Percentiles rank a stretch among this genome's conserved stretches.
phyloP scores from a whole-genome alignment of 78 protist genomes.

The Polysphondylium violaceum region DNA sequence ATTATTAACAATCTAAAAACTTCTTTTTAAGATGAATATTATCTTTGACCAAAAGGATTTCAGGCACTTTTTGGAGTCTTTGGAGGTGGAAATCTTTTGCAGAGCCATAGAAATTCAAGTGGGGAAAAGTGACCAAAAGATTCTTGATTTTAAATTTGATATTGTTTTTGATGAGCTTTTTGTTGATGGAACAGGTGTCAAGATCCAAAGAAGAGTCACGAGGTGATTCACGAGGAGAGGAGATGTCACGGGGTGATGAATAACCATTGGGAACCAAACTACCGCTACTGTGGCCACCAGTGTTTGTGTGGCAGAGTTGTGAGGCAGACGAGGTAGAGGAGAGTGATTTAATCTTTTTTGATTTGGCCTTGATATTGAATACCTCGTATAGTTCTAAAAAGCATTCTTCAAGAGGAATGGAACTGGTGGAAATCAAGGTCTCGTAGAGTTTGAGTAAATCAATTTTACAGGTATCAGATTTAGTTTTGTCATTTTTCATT shows the following conservation, averaged over 20 bases:
- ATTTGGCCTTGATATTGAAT: slow-evolving; percentile 48
- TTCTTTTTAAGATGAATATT: slow-evolving; percentile 19
- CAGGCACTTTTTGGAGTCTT: slow-evolving; percentile 50
- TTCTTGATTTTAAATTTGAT: slow-evolving; percentile 63
- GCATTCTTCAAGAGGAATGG: slow-evolving; percentile 23
- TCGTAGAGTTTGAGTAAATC: slow-evolving; percentile 8
- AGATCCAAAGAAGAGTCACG: not conserved
- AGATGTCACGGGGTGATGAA: not conserved
- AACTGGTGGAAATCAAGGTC: not conserved
- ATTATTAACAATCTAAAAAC: slow-evolving; percentile 5
- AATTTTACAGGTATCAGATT: slow-evolving; percentile 35
- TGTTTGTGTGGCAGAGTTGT: too few relatives aligned
- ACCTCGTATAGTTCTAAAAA: slow-evolving; percentile 24
- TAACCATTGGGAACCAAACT: not conserved
- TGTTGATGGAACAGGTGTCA: too few relatives aligned
- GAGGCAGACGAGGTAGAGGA: not conserved
- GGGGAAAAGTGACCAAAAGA: slow-evolving; percentile 48
- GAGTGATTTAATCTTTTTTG: not conserved
- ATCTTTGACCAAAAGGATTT: slow-evolving; percentile 42
- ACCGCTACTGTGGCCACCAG: not conserved
- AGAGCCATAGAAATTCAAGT: slow-evolving; percentile 31
- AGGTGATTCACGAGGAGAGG: not conserved
- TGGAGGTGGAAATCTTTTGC: slow-evolving; percentile 30
- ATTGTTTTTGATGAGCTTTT: slow-evolving; percentile 38
- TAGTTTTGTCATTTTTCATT: slow-evolving; percentile 44